phyloP scores from a whole-genome alignment of 1,139 yeast genomes.

The Pichia sp. region DNA sequence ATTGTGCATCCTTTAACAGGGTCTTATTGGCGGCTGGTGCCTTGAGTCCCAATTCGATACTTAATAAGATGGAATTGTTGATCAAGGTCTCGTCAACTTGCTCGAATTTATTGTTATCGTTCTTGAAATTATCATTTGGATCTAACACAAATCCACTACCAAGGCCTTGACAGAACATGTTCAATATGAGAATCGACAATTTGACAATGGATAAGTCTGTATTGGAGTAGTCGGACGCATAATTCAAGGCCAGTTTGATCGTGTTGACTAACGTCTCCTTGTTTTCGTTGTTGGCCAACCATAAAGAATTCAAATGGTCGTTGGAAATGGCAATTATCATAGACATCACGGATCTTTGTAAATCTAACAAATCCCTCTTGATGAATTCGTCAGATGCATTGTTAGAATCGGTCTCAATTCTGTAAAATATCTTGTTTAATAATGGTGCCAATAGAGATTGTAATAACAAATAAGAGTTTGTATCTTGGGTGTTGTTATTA shows the following conservation, averaged over 20 bases:
- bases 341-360: conserved; percentile 69
- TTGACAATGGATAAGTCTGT: conserved; percentile 51
- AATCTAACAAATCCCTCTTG: conserved; percentile 55
- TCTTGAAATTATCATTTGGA: conserved; percentile 39
- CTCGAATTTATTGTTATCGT: conserved; percentile 36
- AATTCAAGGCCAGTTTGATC: conserved; percentile 63
- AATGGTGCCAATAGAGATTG: conserved; percentile 74
- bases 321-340: conserved; percentile 68
- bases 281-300: conserved; percentile 62
- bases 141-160: conserved; percentile 70
- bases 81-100: conserved; percentile 60
- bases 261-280: conserved; percentile 60
- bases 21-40: conserved; percentile 41
- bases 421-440: conserved; percentile 59
- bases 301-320: conserved; percentile 77
- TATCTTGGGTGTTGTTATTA: conserved; percentile 40
- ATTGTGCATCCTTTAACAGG: conserved; percentile 76
- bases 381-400: conserved; percentile 44
- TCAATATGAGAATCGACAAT: conserved; percentile 66
- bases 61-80: conserved; percentile 63
- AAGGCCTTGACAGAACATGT: conserved; percentile 62
- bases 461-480: conserved; percentile 69
- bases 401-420: conserved; percentile 40
- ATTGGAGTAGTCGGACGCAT: conserved; percentile 48
- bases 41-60: conserved; percentile 80